Percentiles rank a stretch among this genome's conserved stretches.
These are phyloP conservation scores for Podila minutissima DNA, from an alignment of 192 early-diverging fungal species.

Conservation along the genomic window DNA sequence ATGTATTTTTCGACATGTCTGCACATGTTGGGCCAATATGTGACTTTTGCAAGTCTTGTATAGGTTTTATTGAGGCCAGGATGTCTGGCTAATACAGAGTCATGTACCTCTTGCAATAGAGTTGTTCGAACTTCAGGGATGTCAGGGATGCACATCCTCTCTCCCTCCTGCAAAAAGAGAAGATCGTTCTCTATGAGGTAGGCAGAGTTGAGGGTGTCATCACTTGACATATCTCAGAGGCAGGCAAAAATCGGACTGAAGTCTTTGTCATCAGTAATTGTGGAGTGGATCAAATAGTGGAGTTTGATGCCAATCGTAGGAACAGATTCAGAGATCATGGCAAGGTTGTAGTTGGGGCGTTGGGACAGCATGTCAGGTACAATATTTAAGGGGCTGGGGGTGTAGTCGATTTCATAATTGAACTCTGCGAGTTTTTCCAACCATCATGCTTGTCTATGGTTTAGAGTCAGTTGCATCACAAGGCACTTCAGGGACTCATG, in stretches of 20 bases:
- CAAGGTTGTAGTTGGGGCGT: slow-evolving; percentile 7
- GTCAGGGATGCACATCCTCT: too few species aligned
- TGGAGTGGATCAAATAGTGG: not conserved
- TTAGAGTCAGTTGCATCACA: slow-evolving; percentile 21
- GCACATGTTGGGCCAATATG: slow-evolving; percentile 19
- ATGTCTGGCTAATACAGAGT: not conserved
- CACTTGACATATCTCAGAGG: not conserved
- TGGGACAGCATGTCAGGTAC: slow-evolving; percentile 45
- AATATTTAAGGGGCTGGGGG: slow-evolving; percentile 9
- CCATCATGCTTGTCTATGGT: slow-evolving; percentile 16
- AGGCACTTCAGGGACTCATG: slow-evolving; percentile 51
- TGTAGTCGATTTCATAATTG: not conserved
- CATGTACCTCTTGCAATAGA: not conserved
- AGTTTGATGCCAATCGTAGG: not conserved
- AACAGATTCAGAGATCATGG: not conserved
- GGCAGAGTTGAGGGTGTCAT: too few species aligned
- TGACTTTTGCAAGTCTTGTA: not conserved
- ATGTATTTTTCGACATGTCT: slow-evolving; percentile 17
- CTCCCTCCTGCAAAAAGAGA: too few species aligned
- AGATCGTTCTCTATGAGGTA: too few species aligned
- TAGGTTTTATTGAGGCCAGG: slow-evolving; percentile 1
- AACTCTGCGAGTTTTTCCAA: slow-evolving; percentile 2
- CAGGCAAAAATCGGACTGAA: not conserved
- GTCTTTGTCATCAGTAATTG: not conserved
- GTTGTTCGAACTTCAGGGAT: too few species aligned